Conservation (phyloP, 2,329 filamentous ascomycete species). For the Xylariaceae sp. region DNA sequence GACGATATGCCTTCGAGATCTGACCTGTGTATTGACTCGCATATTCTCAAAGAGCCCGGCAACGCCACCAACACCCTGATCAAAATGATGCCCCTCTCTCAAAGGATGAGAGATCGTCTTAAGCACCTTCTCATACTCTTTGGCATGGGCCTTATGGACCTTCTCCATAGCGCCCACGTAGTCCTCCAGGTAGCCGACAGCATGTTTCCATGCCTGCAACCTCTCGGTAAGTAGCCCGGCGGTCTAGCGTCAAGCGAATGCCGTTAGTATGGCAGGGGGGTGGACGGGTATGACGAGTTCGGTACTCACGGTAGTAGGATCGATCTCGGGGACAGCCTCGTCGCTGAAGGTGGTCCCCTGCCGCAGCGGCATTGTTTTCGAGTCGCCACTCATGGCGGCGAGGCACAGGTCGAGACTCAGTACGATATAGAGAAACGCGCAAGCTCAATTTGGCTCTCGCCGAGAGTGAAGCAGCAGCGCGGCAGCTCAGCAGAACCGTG, state of each 20-base stretch:
- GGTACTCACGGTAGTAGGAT: slow-evolving; percentile 53
- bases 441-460: neutral
- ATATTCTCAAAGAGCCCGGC: slow-evolving; percentile 92
- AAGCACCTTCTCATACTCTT: slow-evolving; percentile 91
- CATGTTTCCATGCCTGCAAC: slow-evolving; percentile 93
- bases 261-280: slow-evolving; percentile 9
- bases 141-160: slow-evolving; percentile 76
- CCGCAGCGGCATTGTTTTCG: slow-evolving; percentile 41
- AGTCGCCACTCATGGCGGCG: slow-evolving; percentile 32
- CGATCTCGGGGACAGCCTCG: slow-evolving; percentile 56
- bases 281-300: neutral
- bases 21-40: slow-evolving; percentile 76
- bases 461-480: neutral
- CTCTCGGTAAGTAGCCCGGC: slow-evolving; percentile 80
- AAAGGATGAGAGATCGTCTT: slow-evolving; percentile 89
- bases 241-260: slow-evolving; percentile 46
- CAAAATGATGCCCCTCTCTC: slow-evolving; percentile 88
- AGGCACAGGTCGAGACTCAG: neutral
- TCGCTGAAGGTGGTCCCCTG: slow-evolving; percentile 48
- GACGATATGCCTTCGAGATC: neutral
- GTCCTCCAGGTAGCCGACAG: slow-evolving; percentile 84
- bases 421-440: neutral
- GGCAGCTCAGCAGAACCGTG: neutral
- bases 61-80: slow-evolving; percentile 80
- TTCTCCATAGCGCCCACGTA: slow-evolving; percentile 85